Evolutionary conservation across 495 filamentous ascomycete species (phyloP).

Genomic region (Neurospora hispaniola): DNA sequence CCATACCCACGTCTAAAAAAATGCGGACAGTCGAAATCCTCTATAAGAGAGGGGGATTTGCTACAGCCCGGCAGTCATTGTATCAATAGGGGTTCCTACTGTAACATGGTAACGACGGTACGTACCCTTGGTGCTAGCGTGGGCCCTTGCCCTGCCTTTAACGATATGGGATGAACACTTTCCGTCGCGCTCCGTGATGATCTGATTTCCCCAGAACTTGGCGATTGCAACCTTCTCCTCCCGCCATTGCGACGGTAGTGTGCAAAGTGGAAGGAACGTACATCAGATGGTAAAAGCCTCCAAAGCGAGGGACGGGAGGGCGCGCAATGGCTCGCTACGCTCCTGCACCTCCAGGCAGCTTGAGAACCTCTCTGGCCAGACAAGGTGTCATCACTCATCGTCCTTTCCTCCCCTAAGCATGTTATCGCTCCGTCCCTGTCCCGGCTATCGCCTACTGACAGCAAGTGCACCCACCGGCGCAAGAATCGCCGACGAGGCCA

Average conservation of each 20-base stretch:
- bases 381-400: not conserved
- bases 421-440: not conserved
- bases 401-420: not conserved
- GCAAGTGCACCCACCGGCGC: not conserved
- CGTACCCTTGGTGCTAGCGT: not conserved
- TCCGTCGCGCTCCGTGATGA: not conserved
- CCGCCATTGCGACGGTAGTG: not conserved
- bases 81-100: too few relatives aligned
- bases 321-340: not conserved
- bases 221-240: not conserved
- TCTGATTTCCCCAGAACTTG: not conserved
- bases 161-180: not conserved
- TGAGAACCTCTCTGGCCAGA: not conserved
- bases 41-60: too few relatives aligned
- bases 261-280: not conserved
- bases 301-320: not conserved
- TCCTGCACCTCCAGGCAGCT: not conserved
- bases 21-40: too few relatives aligned
- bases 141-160: not conserved
- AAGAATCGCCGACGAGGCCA: not conserved
- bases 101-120: not conserved
- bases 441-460: not conserved
- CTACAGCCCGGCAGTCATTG: too few relatives aligned
- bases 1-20: too few relatives aligned
- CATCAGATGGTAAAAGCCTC: not conserved